Percentiles rank a stretch among this genome's conserved stretches.
Evolutionary conservation across 139 green algal genomes (phyloP).

Genomic region (Coccomyxa sp.): DNA sequence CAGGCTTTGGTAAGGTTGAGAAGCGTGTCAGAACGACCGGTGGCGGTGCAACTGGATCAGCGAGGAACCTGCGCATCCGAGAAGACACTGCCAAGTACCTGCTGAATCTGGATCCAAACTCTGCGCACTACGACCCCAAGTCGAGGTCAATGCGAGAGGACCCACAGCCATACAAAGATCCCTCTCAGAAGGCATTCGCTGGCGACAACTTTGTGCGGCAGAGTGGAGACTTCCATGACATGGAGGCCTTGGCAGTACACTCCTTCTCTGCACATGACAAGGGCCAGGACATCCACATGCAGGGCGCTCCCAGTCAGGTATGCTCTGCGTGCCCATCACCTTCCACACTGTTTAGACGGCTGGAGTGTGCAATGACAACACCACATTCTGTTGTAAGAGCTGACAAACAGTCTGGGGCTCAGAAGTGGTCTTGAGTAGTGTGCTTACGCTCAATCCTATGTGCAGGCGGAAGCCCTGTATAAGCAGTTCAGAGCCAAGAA

Average conservation of each 20-base stretch:
- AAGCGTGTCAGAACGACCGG: conserved; percentile 90
- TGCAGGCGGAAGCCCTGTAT: conserved; percentile 86
- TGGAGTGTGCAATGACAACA: no score
- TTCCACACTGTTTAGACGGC: no score
- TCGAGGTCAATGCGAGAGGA: conserved; percentile 94
- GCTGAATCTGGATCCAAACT: conserved; percentile 93
- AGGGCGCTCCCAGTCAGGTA: conserved; percentile 15
- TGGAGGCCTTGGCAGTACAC: conserved; percentile 84
- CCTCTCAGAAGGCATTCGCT: conserved; percentile 60
- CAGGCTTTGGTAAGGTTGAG: conserved; percentile 92
- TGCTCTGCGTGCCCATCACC: not conserved
- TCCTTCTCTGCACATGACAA: conserved; percentile 74
- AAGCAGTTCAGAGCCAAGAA: conserved; percentile 93
- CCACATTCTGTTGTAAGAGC: no score
- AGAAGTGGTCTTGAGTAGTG: no score
- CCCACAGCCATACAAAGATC: conserved; percentile 60
- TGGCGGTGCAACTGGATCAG: conserved; percentile 79
- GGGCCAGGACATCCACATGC: conserved; percentile 81
- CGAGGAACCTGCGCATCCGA: conserved; percentile 98
- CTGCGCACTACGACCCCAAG: conserved; percentile 98
- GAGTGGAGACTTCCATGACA: conserved; percentile 70
- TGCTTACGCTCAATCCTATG: not conserved
- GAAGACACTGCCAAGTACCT: conserved; percentile 99
- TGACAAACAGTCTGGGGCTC: no score
- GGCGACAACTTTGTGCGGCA: conserved; percentile 94